Conservation (phyloP, 495 filamentous ascomycete genomes). For the Chlorociboria aeruginascens region DNA sequence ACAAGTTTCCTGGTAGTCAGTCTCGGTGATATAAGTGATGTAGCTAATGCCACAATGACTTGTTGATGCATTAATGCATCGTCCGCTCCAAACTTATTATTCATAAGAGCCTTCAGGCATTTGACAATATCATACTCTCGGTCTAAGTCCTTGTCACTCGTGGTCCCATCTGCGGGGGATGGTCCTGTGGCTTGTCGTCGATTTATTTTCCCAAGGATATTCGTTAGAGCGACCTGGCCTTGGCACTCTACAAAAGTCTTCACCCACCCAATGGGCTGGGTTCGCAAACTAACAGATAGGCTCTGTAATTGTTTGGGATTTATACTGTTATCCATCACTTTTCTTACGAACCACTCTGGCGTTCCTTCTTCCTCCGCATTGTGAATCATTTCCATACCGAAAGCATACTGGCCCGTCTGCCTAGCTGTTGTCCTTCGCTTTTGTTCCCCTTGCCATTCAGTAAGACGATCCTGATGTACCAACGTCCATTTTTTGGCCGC, state of each 20-base stretch:
- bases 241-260: constrained; percentile 94
- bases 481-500: constrained; percentile 94
- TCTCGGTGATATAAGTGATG: constrained; percentile 76
- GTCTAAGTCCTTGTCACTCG: constrained; percentile 80
- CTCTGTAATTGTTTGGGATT: constrained; percentile 83
- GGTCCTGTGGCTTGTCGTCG: constrained; percentile 68
- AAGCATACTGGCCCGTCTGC: constrained; percentile 42
- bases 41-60: constrained; percentile 79
- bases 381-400: constrained; percentile 44
- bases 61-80: constrained; percentile 88
- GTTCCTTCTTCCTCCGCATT: constrained; percentile 87
- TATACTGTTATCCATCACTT: constrained; percentile 91
- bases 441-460: constrained; percentile 88
- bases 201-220: constrained; percentile 86
- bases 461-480: constrained; percentile 86
- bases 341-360: constrained; percentile 96
- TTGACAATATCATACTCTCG: constrained; percentile 97
- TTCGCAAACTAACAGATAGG: constrained; percentile 84
- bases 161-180: constrained; percentile 48
- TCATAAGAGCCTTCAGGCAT: constrained; percentile 93
- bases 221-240: constrained; percentile 91
- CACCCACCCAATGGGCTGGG: constrained; percentile 97
- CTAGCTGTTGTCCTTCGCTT: constrained; percentile 67
- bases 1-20: constrained; percentile 89
- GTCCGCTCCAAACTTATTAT: constrained; percentile 97